phyloP scores from a whole-genome alignment of 257 asterid species.

The Nicotiana tabacum region DNA sequence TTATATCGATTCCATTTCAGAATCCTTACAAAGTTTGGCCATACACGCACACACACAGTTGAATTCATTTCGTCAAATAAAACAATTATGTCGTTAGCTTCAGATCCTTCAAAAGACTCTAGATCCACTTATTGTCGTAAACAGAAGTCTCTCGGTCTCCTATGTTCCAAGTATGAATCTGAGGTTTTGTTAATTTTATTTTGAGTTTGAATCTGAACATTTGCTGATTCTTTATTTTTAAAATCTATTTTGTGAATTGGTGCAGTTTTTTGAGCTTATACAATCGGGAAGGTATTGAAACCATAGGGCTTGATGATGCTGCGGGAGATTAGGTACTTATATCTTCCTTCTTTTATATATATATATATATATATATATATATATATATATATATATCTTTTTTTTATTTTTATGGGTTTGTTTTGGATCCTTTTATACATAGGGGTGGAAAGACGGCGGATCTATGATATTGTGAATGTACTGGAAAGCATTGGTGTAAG shows the following conservation, averaged over 20 bases:
- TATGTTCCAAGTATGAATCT: constrained; percentile 72
- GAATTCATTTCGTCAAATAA: not conserved
- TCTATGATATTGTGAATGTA: constrained; percentile 94
- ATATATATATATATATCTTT: not conserved
- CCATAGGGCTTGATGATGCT: constrained; percentile 91
- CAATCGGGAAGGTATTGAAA: constrained; percentile 68
- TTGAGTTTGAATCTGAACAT: not conserved
- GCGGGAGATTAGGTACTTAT: constrained; percentile 64
- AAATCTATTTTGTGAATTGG: not conserved
- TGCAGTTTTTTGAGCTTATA: constrained; percentile 81
- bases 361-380: too few species aligned
- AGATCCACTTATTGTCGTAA: constrained; percentile 89
- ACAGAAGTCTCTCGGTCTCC: constrained; percentile 88
- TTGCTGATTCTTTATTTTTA: not conserved
- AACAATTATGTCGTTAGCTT: constrained; percentile 18
- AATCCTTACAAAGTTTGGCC: not conserved
- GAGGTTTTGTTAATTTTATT: not conserved
- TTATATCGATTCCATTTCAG: not conserved
- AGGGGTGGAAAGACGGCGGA: constrained; percentile 98
- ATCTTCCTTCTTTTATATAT: not conserved
- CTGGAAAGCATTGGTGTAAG: constrained; percentile 96
- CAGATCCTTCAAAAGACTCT: constrained; percentile 34
- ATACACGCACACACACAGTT: not conserved
- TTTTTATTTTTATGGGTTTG: not conserved
- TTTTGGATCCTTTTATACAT: not conserved